phyloP scores from a whole-genome alignment of 805 yeast genomes.

The Candida yuanshanica region DNA sequence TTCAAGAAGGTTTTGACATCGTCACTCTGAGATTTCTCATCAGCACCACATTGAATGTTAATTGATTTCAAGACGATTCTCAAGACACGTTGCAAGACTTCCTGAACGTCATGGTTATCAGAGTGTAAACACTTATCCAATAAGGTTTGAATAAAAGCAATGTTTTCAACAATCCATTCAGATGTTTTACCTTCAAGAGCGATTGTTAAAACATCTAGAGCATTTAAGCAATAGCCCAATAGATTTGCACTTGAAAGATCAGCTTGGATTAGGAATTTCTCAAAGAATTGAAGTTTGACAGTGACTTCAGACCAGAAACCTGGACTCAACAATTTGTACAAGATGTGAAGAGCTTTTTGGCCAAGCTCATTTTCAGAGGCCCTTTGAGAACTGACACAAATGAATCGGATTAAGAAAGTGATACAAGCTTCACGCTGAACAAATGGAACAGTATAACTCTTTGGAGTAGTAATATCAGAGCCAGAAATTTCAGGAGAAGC shows the following conservation, averaged over 20 bases:
- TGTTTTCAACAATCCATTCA: conserved; percentile 73
- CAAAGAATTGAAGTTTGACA: conserved; percentile 84
- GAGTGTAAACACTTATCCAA: conserved; percentile 78
- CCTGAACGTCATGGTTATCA: conserved; percentile 83
- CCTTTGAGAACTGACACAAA: conserved; percentile 79
- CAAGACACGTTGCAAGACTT: conserved; percentile 71
- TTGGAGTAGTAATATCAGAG: conserved; percentile 40
- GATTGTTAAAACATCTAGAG: conserved; percentile 81
- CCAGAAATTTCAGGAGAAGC: conserved; percentile 18
- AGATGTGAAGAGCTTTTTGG: conserved; percentile 70
- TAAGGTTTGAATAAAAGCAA: conserved; percentile 62
- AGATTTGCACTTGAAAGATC: conserved; percentile 67
- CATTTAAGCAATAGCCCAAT: conserved; percentile 79
- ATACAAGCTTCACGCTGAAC: conserved; percentile 85
- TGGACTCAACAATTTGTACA: conserved; percentile 67
- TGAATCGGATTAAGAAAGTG: conserved; percentile 79
- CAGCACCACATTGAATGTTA: conserved; percentile 37
- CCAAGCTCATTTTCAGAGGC: conserved; percentile 83
- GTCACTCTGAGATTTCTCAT: conserved; percentile 52
- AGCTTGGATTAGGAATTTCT: conserved; percentile 73
- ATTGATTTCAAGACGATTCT: conserved; percentile 65
- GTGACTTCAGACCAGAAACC: conserved; percentile 82
- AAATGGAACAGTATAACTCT: conserved; percentile 58
- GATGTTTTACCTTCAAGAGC: conserved; percentile 73
- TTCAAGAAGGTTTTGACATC: conserved; percentile 58